phyloP scores from a whole-genome alignment of 257 asterid genomes.

The Jacaranda copaia region DNA sequence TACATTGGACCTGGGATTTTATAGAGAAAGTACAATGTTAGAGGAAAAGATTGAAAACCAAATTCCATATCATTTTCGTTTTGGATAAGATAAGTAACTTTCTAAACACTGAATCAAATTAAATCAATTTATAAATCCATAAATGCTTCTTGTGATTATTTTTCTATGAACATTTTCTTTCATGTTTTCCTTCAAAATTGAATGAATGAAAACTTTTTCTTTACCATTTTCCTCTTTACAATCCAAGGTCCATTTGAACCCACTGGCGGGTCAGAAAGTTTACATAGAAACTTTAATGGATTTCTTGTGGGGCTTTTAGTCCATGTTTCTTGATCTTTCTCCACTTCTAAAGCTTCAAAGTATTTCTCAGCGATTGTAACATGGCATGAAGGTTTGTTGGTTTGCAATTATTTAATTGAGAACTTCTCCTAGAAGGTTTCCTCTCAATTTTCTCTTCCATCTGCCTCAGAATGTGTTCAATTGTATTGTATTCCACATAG shows the following conservation, averaged over 20 bases:
- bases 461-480: neutral
- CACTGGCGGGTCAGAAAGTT: neutral
- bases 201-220: neutral
- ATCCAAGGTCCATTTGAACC: neutral
- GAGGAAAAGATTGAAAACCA: constrained; percentile 5
- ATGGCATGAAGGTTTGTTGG: neutral
- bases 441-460: neutral
- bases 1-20: constrained; percentile 11
- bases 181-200: neutral
- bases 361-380: neutral
- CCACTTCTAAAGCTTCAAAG: neutral
- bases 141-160: neutral
- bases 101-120: too few relatives aligned
- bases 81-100: neutral
- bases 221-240: constrained; percentile 8
- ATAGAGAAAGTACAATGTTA: neutral
- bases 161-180: neutral
- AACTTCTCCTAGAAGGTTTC: neutral
- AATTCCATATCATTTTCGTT: neutral
- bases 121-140: neutral
- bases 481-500: neutral
- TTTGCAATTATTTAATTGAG: neutral
- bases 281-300: neutral
- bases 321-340: neutral
- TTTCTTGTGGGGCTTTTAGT: neutral